Percentiles rank a stretch among this genome's conserved stretches.
phyloP scores from a whole-genome alignment of 805 yeast genomes.

The Yamadazyma philogaea region DNA sequence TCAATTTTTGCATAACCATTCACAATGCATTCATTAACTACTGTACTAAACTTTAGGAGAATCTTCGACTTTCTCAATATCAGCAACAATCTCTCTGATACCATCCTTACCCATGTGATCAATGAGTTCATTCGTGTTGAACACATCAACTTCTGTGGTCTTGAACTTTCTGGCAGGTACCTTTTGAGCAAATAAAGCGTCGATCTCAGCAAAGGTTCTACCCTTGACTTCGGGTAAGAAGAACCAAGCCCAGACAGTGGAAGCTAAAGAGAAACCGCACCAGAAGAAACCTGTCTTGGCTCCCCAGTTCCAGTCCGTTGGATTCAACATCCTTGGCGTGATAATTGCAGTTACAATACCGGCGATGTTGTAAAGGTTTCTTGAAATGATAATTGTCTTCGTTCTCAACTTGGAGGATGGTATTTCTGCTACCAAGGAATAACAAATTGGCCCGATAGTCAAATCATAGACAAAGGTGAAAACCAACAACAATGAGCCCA shows the following conservation, averaged over 20 bases:
- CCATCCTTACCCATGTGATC: slow-evolving; percentile 32
- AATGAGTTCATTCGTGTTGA: slow-evolving; percentile 35
- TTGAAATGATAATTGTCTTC: slow-evolving; percentile 36
- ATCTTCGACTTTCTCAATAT: slow-evolving; percentile 6
- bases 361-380: slow-evolving; percentile 37
- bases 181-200: slow-evolving; percentile 43
- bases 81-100: slow-evolving; percentile 26
- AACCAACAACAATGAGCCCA: slow-evolving; percentile 46
- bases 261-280: slow-evolving; percentile 32
- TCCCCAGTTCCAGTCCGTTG: slow-evolving; percentile 45
- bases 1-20: too few species aligned
- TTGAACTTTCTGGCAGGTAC: slow-evolving; percentile 45
- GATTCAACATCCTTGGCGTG: slow-evolving; percentile 43
- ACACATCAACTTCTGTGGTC: slow-evolving; percentile 37
- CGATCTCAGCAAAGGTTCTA: slow-evolving; percentile 60
- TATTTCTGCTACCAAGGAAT: slow-evolving; percentile 39
- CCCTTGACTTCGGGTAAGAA: slow-evolving; percentile 59
- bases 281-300: slow-evolving; percentile 46
- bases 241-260: slow-evolving; percentile 44
- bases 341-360: slow-evolving; percentile 31
- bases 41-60: too few species aligned
- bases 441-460: slow-evolving; percentile 38
- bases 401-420: slow-evolving; percentile 36
- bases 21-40: too few species aligned
- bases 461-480: slow-evolving; percentile 46